These are phyloP conservation scores for Boletus rubropictus DNA, from an alignment of 768 basidiomycete genomes.

Conservation along the genomic window DNA sequence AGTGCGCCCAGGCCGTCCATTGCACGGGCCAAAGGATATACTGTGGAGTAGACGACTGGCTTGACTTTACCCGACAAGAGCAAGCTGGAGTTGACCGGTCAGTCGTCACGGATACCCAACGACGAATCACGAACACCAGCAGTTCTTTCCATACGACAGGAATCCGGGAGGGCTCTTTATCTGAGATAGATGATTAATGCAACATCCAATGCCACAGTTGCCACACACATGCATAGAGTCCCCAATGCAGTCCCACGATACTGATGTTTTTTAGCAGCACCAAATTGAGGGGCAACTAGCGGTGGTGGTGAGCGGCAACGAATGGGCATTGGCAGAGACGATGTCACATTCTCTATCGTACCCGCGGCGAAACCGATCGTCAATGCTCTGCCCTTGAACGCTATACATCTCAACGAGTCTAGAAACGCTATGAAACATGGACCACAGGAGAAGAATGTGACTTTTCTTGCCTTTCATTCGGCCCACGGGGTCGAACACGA, in stretches of 20 bases:
- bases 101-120: not conserved
- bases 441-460: not conserved
- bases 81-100: constrained; percentile 40
- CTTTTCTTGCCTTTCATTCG: constrained; percentile 52
- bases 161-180: constrained; percentile 60
- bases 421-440: not conserved
- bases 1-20: constrained; percentile 67
- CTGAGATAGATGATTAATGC: constrained; percentile 29
- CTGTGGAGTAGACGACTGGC: constrained; percentile 64
- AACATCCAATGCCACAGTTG: not conserved
- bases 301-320: constrained; percentile 3
- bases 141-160: constrained; percentile 68
- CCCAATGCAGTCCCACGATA: constrained; percentile 84
- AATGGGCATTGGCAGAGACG: not conserved
- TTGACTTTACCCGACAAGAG: constrained; percentile 57
- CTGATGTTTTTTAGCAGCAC: constrained; percentile 83
- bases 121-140: constrained; percentile 42
- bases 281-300: constrained; percentile 75
- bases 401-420: constrained; percentile 89
- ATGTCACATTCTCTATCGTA: constrained; percentile 17
- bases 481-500: constrained; percentile 85
- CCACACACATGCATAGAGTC: constrained; percentile 63
- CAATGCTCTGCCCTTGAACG: constrained; percentile 87
- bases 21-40: constrained; percentile 64
- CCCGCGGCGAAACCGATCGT: constrained; percentile 69